Conservation (phyloP, 2,329 filamentous ascomycete species). For the Fusarium nygamai region DNA sequence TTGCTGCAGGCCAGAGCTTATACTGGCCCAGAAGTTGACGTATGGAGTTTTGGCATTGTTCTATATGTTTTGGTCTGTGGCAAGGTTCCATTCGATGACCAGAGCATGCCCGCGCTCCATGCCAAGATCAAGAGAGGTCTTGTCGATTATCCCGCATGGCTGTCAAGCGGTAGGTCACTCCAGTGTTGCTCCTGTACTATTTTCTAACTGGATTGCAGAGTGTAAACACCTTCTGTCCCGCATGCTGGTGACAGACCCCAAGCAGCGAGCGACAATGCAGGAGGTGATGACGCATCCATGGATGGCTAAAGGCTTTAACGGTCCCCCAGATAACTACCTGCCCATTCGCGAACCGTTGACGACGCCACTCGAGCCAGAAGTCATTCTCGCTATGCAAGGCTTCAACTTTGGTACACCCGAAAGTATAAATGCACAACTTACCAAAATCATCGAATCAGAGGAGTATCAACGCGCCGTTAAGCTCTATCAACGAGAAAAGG, state of each 20-base stretch:
- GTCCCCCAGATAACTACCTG: conserved; percentile 88
- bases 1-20: conserved; percentile 93
- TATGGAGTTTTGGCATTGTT: conserved; percentile 99
- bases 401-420: conserved; percentile 96
- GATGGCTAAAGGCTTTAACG: conserved; percentile 92
- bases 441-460: conserved; percentile 88
- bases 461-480: conserved; percentile 91
- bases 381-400: conserved; percentile 94
- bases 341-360: conserved; percentile 85
- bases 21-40: conserved; percentile 94
- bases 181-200: not conserved
- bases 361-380: conserved; percentile 81
- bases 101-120: conserved; percentile 98
- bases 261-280: conserved; percentile 82
- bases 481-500: conserved; percentile 74
- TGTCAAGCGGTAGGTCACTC: conserved; percentile 78
- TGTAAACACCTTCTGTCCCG: conserved; percentile 91
- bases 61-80: conserved; percentile 97
- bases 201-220: conserved; percentile 68
- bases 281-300: conserved; percentile 97
- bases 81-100: conserved; percentile 98
- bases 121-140: conserved; percentile 98
- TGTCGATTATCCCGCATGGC: conserved; percentile 94
- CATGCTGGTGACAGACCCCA: conserved; percentile 96
- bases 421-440: conserved; percentile 82